Conservation (phyloP, 2,329 filamentous ascomycete species). For the Knufia petricola region DNA sequence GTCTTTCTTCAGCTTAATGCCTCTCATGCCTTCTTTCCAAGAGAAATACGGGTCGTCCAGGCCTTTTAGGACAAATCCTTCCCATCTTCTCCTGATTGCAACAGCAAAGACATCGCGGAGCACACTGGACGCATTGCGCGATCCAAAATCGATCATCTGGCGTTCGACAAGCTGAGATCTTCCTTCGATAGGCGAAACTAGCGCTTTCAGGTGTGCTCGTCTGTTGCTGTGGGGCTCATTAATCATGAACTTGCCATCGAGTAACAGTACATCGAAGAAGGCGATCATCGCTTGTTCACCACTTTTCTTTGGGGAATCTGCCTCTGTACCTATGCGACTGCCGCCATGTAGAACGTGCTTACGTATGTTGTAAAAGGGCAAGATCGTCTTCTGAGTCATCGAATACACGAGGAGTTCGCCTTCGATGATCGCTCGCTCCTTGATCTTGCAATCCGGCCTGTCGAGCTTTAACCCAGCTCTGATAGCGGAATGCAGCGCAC, state of each 20-base stretch:
- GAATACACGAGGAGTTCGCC: slow-evolving; percentile 75
- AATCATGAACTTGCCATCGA: slow-evolving; percentile 47
- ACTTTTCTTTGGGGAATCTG: slow-evolving; percentile 47
- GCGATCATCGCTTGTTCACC: slow-evolving; percentile 37
- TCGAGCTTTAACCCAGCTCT: slow-evolving; percentile 56
- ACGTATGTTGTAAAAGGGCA: slow-evolving; percentile 72
- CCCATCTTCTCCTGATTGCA: slow-evolving; percentile 56
- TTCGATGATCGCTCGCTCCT: slow-evolving; percentile 63
- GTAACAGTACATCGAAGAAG: slow-evolving; percentile 50
- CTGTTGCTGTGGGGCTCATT: slow-evolving; percentile 35
- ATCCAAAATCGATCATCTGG: slow-evolving; percentile 57
- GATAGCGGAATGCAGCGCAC: slow-evolving; percentile 53
- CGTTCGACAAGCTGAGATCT: slow-evolving; percentile 58
- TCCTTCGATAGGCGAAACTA: slow-evolving; percentile 49
- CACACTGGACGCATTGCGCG: slow-evolving; percentile 40
- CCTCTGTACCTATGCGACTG: slow-evolving; percentile 53
- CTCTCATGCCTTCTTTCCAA: slow-evolving; percentile 34
- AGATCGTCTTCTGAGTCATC: slow-evolving; percentile 53
- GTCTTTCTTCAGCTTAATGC: slow-evolving; percentile 82
- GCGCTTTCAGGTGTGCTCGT: slow-evolving; percentile 45
- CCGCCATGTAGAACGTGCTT: slow-evolving; percentile 71
- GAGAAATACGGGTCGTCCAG: slow-evolving; percentile 67
- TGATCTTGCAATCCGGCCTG: slow-evolving; percentile 48
- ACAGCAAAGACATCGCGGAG: slow-evolving; percentile 58
- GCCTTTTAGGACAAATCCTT: slow-evolving; percentile 74